Evolutionary conservation across 23 red algal species (phyloP).

Genomic region (Agarophyton chilense): DNA sequence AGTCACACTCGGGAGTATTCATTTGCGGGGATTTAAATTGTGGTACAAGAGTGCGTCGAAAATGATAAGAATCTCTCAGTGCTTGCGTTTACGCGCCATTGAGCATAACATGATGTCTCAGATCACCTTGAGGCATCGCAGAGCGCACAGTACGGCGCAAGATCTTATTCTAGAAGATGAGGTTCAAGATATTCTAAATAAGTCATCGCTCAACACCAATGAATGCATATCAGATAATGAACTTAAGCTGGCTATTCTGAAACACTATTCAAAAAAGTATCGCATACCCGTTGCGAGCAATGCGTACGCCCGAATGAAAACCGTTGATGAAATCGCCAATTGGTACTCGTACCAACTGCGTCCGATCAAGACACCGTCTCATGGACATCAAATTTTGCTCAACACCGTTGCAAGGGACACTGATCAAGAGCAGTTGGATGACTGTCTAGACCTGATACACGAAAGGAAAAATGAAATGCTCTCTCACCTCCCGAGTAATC

Average conservation of each 20-base stretch:
- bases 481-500: neutral
- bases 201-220: neutral
- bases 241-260: neutral
- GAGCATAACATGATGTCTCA: neutral
- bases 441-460: neutral
- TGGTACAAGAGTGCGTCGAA: neutral
- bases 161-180: neutral
- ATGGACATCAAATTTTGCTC: neutral
- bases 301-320: neutral
- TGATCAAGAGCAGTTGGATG: neutral
- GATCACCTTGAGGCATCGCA: neutral
- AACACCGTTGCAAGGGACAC: neutral
- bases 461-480: neutral
- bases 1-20: too few relatives aligned
- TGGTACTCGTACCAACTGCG: constrained; percentile 14
- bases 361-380: neutral
- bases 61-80: neutral
- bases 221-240: neutral
- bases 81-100: neutral
- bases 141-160: neutral
- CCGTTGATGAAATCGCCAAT: neutral
- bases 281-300: constrained; percentile 15
- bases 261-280: constrained; percentile 9
- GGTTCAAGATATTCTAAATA: neutral
- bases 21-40: too few relatives aligned